Percentiles rank a stretch among this genome's conserved stretches.
phyloP scores from a whole-genome alignment of 2,329 filamentous ascomycete genomes.

The Alternaria alternata region DNA sequence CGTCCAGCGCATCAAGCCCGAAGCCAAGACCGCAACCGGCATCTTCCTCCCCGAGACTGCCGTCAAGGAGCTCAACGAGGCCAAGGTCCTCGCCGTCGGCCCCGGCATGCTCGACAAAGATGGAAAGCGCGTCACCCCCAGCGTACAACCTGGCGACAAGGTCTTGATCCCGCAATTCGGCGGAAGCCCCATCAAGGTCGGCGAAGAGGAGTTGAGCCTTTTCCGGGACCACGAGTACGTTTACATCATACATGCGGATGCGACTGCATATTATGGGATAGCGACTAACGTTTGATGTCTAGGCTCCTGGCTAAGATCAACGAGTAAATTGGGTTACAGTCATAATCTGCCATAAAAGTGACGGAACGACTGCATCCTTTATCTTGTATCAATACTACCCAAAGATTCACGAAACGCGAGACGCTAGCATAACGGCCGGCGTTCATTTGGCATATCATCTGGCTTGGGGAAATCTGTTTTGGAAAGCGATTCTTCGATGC shows the following conservation, averaged over 20 bases:
- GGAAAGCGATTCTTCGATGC: conserved; percentile 22
- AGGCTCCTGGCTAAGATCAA: conserved; percentile 99
- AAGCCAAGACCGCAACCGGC: conserved; percentile 93
- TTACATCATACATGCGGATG: neutral
- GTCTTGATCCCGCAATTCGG: conserved; percentile 97
- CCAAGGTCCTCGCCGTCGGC: conserved; percentile 92
- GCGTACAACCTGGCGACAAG: conserved; percentile 84
- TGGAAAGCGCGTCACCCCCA: conserved; percentile 85
- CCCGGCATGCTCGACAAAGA: conserved; percentile 88
- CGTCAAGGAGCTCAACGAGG: conserved; percentile 98
- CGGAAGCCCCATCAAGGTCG: conserved; percentile 94
- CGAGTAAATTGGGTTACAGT: conserved; percentile 67
- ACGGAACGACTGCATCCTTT: neutral
- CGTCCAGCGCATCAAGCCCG: conserved; percentile 96
- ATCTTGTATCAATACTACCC: conserved; percentile 37
- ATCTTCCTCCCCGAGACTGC: conserved; percentile 98
- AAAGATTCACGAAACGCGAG: conserved; percentile 20
- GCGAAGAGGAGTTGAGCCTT: conserved; percentile 93
- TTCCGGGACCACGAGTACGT: conserved; percentile 99
- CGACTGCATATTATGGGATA: neutral
- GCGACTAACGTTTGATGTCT: conserved; percentile 22
- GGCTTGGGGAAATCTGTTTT: conserved; percentile 28
- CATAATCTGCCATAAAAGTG: neutral
- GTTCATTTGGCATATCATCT: conserved; percentile 37
- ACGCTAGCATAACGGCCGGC: conserved; percentile 43